phyloP scores from a whole-genome alignment of 768 basidiomycete species.

The Scleroderma citrinum region DNA sequence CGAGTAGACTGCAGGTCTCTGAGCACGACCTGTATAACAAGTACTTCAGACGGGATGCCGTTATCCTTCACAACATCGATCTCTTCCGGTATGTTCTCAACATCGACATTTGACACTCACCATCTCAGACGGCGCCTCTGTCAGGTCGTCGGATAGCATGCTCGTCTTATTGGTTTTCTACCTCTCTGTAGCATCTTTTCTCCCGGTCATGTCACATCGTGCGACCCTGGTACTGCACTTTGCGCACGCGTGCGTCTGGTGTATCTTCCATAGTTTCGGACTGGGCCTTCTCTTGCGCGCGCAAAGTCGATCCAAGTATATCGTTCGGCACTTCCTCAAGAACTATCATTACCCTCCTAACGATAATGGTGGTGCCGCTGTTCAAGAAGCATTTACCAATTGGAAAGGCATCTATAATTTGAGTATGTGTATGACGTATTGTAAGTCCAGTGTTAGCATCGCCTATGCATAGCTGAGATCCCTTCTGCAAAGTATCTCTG shows the following conservation, averaged over 20 bases:
- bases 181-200: slow-evolving; percentile 47
- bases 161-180: slow-evolving; percentile 73
- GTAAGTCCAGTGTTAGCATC: slow-evolving; percentile 36
- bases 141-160: slow-evolving; percentile 80
- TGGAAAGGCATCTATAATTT: slow-evolving; percentile 94
- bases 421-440: slow-evolving; percentile 92
- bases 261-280: slow-evolving; percentile 81
- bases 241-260: slow-evolving; percentile 79
- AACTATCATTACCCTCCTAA: slow-evolving; percentile 83
- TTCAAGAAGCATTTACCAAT: slow-evolving; percentile 91
- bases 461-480: neutral
- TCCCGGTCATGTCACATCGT: slow-evolving; percentile 51
- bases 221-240: slow-evolving; percentile 64
- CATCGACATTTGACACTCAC: slow-evolving; percentile 1
- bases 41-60: slow-evolving; percentile 86
- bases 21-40: slow-evolving; percentile 86
- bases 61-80: slow-evolving; percentile 79
- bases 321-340: slow-evolving; percentile 92
- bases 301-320: slow-evolving; percentile 81
- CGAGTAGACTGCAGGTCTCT: slow-evolving; percentile 33
- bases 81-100: slow-evolving; percentile 59
- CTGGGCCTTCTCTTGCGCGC: slow-evolving; percentile 79
- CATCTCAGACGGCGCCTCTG: slow-evolving; percentile 13
- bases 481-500: slow-evolving; percentile 65
- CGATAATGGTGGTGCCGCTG: slow-evolving; percentile 66